These are phyloP conservation scores for Serendipita sp. DNA, from an alignment of 768 basidiomycete genomes.

Conservation along the genomic window DNA sequence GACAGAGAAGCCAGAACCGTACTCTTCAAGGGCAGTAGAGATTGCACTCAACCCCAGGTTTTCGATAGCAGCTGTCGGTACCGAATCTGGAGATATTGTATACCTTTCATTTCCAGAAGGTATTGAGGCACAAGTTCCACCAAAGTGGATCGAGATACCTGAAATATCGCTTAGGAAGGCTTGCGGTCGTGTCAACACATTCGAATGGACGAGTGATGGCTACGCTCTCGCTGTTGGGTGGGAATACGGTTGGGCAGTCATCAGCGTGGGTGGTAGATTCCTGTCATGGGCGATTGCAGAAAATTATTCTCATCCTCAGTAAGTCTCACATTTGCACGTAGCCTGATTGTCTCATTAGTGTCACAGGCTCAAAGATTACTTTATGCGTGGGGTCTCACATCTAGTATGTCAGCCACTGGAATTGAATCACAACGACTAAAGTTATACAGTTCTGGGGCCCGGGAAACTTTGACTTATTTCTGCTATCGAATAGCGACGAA, in stretches of 20 bases:
- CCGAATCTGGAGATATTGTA: not conserved
- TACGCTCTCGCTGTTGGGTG: slow-evolving; percentile 89
- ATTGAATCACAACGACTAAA: not conserved
- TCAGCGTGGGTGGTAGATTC: slow-evolving; percentile 79
- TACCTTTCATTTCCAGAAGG: slow-evolving; percentile 22
- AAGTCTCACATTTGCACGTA: slow-evolving; percentile 8
- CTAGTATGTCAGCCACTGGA: slow-evolving; percentile 35
- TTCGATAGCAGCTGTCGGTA: not conserved
- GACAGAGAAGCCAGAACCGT: not conserved
- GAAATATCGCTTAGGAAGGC: slow-evolving; percentile 32
- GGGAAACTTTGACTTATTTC: slow-evolving; percentile 78
- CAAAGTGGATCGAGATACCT: slow-evolving; percentile 19
- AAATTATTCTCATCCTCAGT: slow-evolving; percentile 1
- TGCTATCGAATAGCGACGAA: slow-evolving; percentile 27
- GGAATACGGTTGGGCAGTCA: slow-evolving; percentile 77
- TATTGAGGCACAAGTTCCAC: not conserved
- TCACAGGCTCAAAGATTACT: slow-evolving; percentile 54
- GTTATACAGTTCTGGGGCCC: slow-evolving; percentile 71
- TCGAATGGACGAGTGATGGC: slow-evolving; percentile 93
- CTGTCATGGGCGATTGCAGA: slow-evolving; percentile 58
- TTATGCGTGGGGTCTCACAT: slow-evolving; percentile 63
- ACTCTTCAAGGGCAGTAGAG: not conserved
- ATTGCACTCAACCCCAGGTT: slow-evolving; percentile 5
- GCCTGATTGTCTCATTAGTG: slow-evolving; percentile 15
- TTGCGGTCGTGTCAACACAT: slow-evolving; percentile 40